Base-by-base conservation (phyloP, 495 filamentous ascomycete species). In the Durotheca rogersii region DNA sequence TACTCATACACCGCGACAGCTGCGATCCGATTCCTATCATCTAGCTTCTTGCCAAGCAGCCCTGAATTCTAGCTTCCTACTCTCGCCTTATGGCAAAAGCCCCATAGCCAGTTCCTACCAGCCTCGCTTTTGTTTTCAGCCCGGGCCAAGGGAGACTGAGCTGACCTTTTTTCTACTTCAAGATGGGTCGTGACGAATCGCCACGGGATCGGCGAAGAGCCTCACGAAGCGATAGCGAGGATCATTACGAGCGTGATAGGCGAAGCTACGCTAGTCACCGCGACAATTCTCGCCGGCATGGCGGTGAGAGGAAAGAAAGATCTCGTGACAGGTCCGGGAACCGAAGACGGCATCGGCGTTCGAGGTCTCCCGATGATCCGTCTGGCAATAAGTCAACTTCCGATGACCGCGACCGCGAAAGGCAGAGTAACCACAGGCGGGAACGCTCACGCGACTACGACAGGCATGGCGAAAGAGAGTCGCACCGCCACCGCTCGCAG, bases 331-430 rank as follows among this genome's bases (percentile, higher is more conserved):
- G 48, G 20, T 72, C 68, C 19, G 48, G 60, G 35, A 61, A 64
- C 11, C 59, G 56, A 46, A 58, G 54, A 34, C 56, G 53, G 17
- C 56, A 52, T 30, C 52, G 66, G 30, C 69, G 71, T 18, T 75
- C 72, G 9, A 60, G 59, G 41, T 69, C 70, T 11, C 71, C 71
- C 12, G 53, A 58, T 16, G 54, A 60, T 17, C 46, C 57, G 41
- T 52, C 41, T 44, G 51, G 61, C 23, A 64, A 53, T n/a, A 63
- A 63, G 49, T 70, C 72, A 10, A 65, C 50, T 12, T 66, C 62
- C 14, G 47, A 47, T 40, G 61, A 62, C 31, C 58, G 59, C 29
- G 41, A 56, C n/a, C 44, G 52, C 17, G 58, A 33, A 6, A 51
- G 27, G 23, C 32, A 37, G 20, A 47, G 53, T 37, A 55, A 62